Evolutionary conservation across 108 stramenopile species (phyloP).

Genomic region (Aureococcus anophagefferens): DNA sequence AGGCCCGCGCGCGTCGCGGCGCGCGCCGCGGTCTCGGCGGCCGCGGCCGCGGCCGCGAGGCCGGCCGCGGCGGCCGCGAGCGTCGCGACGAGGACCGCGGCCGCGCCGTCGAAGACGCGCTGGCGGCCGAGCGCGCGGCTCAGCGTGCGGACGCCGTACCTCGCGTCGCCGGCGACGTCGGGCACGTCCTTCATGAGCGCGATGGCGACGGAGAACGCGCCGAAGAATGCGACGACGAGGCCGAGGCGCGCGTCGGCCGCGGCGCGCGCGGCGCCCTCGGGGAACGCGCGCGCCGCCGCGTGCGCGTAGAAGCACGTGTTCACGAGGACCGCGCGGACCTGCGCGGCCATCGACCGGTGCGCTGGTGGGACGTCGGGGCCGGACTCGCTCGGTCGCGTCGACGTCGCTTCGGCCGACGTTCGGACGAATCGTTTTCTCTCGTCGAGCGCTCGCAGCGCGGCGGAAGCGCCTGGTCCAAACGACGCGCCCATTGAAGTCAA

Average conservation of each 20-base stretch:
- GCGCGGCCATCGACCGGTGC: too few relatives aligned
- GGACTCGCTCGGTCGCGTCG: too few relatives aligned
- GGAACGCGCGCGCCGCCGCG: slow-evolving; percentile 40
- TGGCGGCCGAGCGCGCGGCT: slow-evolving; percentile 19
- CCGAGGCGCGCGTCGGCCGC: slow-evolving; percentile 10
- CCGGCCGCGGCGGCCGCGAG: slow-evolving; percentile 11
- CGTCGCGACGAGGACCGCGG: slow-evolving; percentile 15
- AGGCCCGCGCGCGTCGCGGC: neutral
- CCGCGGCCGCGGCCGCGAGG: slow-evolving; percentile 4
- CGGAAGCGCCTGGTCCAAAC: too few relatives aligned
- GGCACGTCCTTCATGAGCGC: slow-evolving; percentile 48
- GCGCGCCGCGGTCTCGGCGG: neutral
- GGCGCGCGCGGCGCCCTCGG: neutral
- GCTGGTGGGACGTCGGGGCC: too few relatives aligned
- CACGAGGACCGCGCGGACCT: slow-evolving; percentile 75
- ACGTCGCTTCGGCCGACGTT: too few relatives aligned
- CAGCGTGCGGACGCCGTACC: slow-evolving; percentile 21
- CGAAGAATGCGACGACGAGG: slow-evolving; percentile 26
- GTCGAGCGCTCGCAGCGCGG: too few relatives aligned
- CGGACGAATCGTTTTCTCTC: too few relatives aligned
- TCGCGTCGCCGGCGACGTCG: slow-evolving; percentile 26
- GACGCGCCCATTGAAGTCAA: too few relatives aligned
- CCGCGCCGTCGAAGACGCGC: slow-evolving; percentile 17
- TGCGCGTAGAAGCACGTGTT: slow-evolving; percentile 76
- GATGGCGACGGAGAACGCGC: slow-evolving; percentile 29